Evolutionary conservation across 257 asterid genomes (phyloP), one percentile per base, ranked within the genome.

Genomic region (Solanum medicagineum): DNA sequence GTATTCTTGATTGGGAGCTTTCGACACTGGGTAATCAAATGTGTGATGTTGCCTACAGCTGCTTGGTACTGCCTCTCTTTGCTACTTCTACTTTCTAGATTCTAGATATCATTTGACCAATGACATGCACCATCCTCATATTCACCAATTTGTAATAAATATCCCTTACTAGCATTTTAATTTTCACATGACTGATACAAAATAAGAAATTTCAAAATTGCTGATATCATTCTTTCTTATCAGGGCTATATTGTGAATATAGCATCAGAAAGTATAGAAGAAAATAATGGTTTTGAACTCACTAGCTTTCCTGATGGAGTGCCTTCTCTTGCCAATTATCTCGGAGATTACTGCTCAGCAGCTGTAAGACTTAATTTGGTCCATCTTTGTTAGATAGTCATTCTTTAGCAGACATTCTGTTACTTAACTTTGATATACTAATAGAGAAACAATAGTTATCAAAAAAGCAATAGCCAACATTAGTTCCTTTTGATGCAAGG

Each of bases 11-110:
- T 87, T 96, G 98, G 99, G 99, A 96, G 86, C 90, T 96, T 63
- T 95, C 99, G 54, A 96, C 99, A 47, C 88, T 96, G 68, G 99
- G 98, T 81, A 96, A 95, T 92, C 98, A 96, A 88, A 95, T 96
- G 98, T 94, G 95, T 54, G 99, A 96, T 71, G 97, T 96, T 90
- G 99, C 99, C 19, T 90, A 92, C 90, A 95, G 98, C 92, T 90
- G 96, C 92, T 59, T 94, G 99, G 99, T 96, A 95, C 68, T 84
- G 81, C 47, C 88, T 60, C 81, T 87, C 75, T 87, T 87, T 87
- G 80, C 84, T 54, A 8, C 45, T 49, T 77, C 82, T 77, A 51
- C 82, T 77, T 51, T 77, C 62, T 32, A 17, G 63, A 49, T 51
- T 77, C 62, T 32, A 17, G 63, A 49, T 15, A 26, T 77, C 57